phyloP scores from a whole-genome alignment of 441 rosid genomes.

The Pelargonium myrrhifolium region DNA sequence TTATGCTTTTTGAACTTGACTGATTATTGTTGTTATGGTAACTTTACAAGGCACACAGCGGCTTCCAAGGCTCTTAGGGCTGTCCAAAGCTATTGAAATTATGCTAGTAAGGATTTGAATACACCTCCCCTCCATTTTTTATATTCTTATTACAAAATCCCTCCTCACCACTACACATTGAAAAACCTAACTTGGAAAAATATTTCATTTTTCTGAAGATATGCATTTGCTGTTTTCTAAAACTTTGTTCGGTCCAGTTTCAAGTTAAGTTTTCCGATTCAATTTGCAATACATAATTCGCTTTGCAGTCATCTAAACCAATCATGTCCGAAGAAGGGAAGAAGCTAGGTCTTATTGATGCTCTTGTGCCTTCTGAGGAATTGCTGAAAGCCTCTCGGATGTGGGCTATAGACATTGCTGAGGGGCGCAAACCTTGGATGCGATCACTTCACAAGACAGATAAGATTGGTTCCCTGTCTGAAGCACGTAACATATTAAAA shows the following conservation, averaged over 20 bases:
- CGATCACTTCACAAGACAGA: slow-evolving; percentile 81
- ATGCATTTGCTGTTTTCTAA: not conserved
- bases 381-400: slow-evolving; percentile 63
- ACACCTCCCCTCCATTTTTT: not conserved
- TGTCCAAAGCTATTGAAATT: slow-evolving; percentile 77
- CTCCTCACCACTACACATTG: not conserved
- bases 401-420: slow-evolving; percentile 84
- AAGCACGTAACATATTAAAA: slow-evolving; percentile 59
- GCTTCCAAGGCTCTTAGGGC: slow-evolving; percentile 88
- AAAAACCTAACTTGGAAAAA: not conserved
- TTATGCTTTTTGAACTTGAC: slow-evolving; percentile 5
- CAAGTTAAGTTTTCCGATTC: slow-evolving; percentile 7
- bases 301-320: slow-evolving; percentile 69
- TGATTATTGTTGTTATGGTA: slow-evolving; percentile 17
- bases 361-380: slow-evolving; percentile 62
- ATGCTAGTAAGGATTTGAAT: slow-evolving; percentile 51
- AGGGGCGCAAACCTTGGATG: slow-evolving; percentile 68
- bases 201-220: not conserved
- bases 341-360: slow-evolving; percentile 80
- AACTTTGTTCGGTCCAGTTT: slow-evolving; percentile 1
- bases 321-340: slow-evolving; percentile 80
- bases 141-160: not conserved
- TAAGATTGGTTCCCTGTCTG: slow-evolving; percentile 75
- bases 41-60: slow-evolving; percentile 78
- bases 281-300: not conserved